phyloP scores from a whole-genome alignment of 2,329 filamentous ascomycete species.

The Aspergillus versicolor region DNA sequence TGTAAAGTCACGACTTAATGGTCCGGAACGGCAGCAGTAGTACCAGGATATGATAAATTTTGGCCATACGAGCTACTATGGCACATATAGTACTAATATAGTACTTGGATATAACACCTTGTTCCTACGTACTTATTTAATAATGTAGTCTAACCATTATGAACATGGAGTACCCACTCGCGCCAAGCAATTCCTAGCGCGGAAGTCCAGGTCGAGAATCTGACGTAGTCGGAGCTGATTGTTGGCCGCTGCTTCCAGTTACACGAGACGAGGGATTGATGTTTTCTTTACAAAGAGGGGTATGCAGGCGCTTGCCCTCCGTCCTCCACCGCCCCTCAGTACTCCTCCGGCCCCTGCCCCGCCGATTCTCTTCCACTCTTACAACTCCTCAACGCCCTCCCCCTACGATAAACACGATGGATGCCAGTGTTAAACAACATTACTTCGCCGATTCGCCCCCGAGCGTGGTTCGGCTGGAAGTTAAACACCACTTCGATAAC shows the following conservation, averaged over 20 bases:
- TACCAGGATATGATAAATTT: not conserved
- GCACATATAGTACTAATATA: no score
- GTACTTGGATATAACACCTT: not conserved
- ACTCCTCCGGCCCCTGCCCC: conserved; percentile 19
- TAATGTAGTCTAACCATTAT: not conserved
- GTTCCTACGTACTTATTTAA: not conserved
- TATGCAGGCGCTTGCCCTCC: conserved; percentile 22
- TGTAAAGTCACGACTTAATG: not conserved
- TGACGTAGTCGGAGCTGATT: conserved; percentile 8
- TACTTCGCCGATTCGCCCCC: conserved; percentile 92
- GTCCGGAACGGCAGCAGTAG: not conserved
- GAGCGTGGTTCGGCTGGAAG: conserved; percentile 80
- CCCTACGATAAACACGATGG: conserved; percentile 31
- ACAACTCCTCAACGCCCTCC: conserved; percentile 17
- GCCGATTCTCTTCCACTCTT: conserved; percentile 17
- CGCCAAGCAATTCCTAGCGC: conserved; percentile 14
- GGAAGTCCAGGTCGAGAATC: not conserved
- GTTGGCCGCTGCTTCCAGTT: conserved; percentile 2
- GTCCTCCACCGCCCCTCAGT: conserved; percentile 17
- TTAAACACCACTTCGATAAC: conserved; percentile 86
- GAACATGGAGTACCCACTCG: conserved; percentile 12
- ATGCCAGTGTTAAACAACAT: conserved; percentile 52
- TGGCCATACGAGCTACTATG: not conserved
- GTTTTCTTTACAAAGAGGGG: conserved; percentile 21
- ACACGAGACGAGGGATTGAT: conserved; percentile 12